Evolutionary conservation across 768 basidiomycete genomes (phyloP), one percentile per base, ranked within the genome.

Genomic region (Sporobolomyces roseus): DNA sequence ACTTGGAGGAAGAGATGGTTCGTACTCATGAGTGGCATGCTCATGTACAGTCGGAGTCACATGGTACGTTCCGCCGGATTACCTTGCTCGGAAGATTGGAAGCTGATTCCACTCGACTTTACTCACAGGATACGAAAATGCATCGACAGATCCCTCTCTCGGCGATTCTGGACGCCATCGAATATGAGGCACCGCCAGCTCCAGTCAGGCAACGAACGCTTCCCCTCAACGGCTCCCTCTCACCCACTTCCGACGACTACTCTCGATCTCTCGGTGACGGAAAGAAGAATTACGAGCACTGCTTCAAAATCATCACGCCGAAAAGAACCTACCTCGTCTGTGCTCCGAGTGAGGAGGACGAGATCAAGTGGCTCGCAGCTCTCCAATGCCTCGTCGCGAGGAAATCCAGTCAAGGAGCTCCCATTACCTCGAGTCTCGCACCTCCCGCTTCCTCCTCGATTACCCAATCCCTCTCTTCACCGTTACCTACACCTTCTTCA

Each of bases 1-100:
- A 90, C 86, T 73, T 99, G 96, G 96, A 84, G 92, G 64, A 98
- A 99, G 79, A 81, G 96, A 33, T 98, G 93, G 94, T 98, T 99
- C 75, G 87, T 90, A 43, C 81, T 99, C n/a, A 91, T 87, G 45
- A 86, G 87, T 45, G 90, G 92, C 75, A 89, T 87, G 76, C 80
- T 99, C 61, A 80, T 91, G 41, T 99, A 99, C 80, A 87, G 86
- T 14, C 86, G 86, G 55, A 93, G 88, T 77, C 96, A 99, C 81
- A 98, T 98, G 93, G 93, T 94, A 76, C 70, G 87, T 58, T 46
- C 43, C 23, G 16, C 43, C 43, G 46, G n/a, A 14, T 52, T 16
- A 25, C n/a, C 45, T 13, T 38, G 23, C 33, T 41, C 49, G 17
- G 12, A 29, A 32, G 32, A 30, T 21, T 21, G 32, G n/a, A 33